Percentiles rank a stretch among this genome's conserved stretches.
These are phyloP conservation scores for Ilex aquifolium DNA, from an alignment of 257 asterid genomes.

Conservation along the genomic window DNA sequence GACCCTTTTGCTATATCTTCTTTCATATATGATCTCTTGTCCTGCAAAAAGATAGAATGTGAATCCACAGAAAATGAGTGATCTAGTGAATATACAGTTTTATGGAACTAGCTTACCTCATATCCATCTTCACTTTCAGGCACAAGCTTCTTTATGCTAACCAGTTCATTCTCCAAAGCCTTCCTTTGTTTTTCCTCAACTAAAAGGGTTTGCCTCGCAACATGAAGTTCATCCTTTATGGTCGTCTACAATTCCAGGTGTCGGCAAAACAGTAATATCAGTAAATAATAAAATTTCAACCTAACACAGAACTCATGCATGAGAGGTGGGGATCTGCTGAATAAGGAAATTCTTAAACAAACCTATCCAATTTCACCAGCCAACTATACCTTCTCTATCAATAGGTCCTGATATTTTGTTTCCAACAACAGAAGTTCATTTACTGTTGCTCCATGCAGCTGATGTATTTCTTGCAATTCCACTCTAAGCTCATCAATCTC, in stretches of 20 bases:
- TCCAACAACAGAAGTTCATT: slow-evolving; percentile 44
- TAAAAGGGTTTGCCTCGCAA: slow-evolving; percentile 44
- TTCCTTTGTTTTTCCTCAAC: slow-evolving; percentile 63
- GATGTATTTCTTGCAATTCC: slow-evolving; percentile 49
- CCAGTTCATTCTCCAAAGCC: slow-evolving; percentile 69
- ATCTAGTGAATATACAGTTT: slow-evolving; percentile 3
- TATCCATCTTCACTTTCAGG: slow-evolving; percentile 87
- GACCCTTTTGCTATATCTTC: slow-evolving; percentile 39
- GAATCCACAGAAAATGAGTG: slow-evolving; percentile 6
- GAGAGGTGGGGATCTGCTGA: not conserved
- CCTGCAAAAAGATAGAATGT: slow-evolving; percentile 36
- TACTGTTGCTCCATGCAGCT: slow-evolving; percentile 47
- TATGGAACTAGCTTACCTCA: slow-evolving; percentile 47
- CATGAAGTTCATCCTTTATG: slow-evolving; percentile 46
- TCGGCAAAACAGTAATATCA: slow-evolving; percentile 8
- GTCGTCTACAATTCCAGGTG: slow-evolving; percentile 32
- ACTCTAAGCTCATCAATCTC: slow-evolving; percentile 48
- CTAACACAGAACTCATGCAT: not conserved
- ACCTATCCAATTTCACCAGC: not conserved
- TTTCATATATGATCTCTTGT: slow-evolving; percentile 57
- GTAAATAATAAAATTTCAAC: slow-evolving; percentile 10
- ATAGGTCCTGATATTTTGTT: slow-evolving; percentile 43
- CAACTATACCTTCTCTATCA: slow-evolving; percentile 60
- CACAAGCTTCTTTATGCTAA: slow-evolving; percentile 42
- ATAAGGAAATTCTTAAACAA: not conserved